A percentile compares a stretch with the other conserved stretches of the same genome.
These are phyloP conservation scores for Trichophyton equinum DNA, from an alignment of 2,329 filamentous ascomycete species.

Conservation along the genomic window DNA sequence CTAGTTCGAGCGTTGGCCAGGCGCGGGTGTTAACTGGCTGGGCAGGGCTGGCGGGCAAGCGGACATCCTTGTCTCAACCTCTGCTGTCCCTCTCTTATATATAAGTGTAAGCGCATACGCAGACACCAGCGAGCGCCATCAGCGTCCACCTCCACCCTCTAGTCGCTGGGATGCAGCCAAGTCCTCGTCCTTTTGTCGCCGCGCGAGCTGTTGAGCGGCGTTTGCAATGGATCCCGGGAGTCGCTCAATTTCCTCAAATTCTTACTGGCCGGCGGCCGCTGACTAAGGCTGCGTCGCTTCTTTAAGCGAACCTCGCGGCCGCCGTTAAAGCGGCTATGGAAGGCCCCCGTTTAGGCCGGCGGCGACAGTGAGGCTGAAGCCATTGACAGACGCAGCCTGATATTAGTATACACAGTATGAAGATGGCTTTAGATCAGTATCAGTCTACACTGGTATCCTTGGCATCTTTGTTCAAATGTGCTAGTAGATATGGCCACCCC, in stretches of 20 bases:
- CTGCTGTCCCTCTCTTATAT: too few species aligned
- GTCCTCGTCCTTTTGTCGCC: background rate
- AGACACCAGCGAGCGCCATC: background rate
- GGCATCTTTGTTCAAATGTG: too few species aligned
- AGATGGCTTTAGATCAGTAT: too few species aligned
- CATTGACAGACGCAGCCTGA: too few species aligned
- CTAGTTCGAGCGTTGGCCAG: too few species aligned
- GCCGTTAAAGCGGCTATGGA: background rate
- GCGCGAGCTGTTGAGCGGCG: background rate
- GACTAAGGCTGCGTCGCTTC: background rate
- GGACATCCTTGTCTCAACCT: too few species aligned
- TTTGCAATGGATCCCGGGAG: background rate
- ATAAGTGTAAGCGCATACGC: background rate
- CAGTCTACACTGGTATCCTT: too few species aligned
- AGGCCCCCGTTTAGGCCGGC: background rate
- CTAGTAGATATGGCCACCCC: too few species aligned
- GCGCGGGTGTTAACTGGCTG: too few species aligned
- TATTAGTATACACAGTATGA: too few species aligned
- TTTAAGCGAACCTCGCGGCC: background rate
- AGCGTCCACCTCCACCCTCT: background rate
- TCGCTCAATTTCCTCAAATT: conserved; percentile 5
- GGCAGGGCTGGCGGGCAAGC: too few species aligned
- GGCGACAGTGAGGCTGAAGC: background rate
- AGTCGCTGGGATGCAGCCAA: background rate
- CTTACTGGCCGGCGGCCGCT: background rate